Conservation (phyloP, 2,329 filamentous ascomycete species). For the Verticillium longisporum region DNA sequence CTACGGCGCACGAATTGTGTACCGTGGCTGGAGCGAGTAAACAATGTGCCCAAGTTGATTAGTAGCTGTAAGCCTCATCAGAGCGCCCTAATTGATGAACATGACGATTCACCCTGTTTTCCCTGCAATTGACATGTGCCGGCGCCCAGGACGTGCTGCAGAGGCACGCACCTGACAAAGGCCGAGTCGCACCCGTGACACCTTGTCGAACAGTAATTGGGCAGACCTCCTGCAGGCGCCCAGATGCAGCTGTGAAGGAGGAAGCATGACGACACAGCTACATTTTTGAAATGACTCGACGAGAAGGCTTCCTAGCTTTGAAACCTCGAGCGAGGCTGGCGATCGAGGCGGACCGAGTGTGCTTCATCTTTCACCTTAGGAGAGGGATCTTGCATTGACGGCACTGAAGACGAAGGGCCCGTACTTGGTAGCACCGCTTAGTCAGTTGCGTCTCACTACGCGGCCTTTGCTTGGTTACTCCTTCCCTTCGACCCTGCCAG, state of each 20-base stretch:
- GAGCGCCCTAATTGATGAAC: not conserved
- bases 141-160: not conserved
- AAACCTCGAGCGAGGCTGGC: not conserved
- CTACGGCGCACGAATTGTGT: conserved; percentile 77
- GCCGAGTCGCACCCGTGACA: not conserved
- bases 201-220: not conserved
- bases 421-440: not conserved
- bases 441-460: not conserved
- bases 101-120: not conserved
- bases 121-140: not conserved
- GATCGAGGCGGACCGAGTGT: not conserved
- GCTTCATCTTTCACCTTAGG: too few species aligned
- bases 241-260: not conserved
- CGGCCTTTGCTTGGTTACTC: not conserved
- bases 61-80: not conserved
- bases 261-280: not conserved
- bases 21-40: conserved; percentile 73
- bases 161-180: not conserved
- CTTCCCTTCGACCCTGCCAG: not conserved
- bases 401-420: not conserved
- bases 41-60: not conserved
- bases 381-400: not conserved
- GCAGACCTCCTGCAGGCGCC: not conserved
- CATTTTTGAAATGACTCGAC: not conserved
- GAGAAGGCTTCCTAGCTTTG: not conserved